Evolutionary conservation across 164 flowering plant species (phyloP).

Genomic region (Vitis rotundifolia): DNA sequence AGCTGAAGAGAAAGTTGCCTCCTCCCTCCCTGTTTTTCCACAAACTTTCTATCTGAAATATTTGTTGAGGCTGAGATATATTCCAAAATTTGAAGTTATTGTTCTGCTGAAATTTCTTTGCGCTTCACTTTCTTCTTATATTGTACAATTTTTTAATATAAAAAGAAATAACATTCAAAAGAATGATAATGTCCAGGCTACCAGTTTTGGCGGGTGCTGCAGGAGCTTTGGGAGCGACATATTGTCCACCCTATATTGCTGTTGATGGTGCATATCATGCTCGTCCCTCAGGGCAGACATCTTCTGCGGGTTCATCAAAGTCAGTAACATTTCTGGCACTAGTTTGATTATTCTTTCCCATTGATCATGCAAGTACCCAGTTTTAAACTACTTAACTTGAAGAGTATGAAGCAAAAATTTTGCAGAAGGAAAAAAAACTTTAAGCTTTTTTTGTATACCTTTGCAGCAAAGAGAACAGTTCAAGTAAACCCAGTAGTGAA

Average conservation of each 20-base stretch:
- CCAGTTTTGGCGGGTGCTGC: conserved; percentile 93
- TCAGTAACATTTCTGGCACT: conserved; percentile 21
- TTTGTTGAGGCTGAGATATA: not conserved
- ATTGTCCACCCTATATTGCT: conserved; percentile 74
- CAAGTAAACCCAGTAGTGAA: conserved; percentile 47
- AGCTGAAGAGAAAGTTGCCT: too few relatives aligned
- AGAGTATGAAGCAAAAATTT: too few relatives aligned
- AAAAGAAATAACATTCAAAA: too few relatives aligned
- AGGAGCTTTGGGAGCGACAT: conserved; percentile 76
- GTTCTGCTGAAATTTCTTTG: not conserved
- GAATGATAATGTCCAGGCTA: conserved; percentile 45
- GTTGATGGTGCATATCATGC: conserved; percentile 79
- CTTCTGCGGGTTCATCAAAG: conserved; percentile 61
- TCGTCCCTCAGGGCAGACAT: conserved; percentile 68
- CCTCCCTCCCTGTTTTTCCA: too few relatives aligned
- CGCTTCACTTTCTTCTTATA: too few relatives aligned
- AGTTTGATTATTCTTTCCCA: not conserved
- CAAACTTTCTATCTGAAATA: too few relatives aligned
- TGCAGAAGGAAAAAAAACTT: too few relatives aligned
- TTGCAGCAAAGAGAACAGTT: conserved; percentile 63
- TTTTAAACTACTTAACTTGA: not conserved
- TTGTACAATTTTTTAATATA: too few relatives aligned
- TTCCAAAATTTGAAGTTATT: conserved; percentile 1
- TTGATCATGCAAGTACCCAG: not conserved
- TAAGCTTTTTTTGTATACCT: conserved; percentile 1